Base-by-base conservation (phyloP, 805 yeast genomes). In the Teunomyces funiuensis region DNA sequence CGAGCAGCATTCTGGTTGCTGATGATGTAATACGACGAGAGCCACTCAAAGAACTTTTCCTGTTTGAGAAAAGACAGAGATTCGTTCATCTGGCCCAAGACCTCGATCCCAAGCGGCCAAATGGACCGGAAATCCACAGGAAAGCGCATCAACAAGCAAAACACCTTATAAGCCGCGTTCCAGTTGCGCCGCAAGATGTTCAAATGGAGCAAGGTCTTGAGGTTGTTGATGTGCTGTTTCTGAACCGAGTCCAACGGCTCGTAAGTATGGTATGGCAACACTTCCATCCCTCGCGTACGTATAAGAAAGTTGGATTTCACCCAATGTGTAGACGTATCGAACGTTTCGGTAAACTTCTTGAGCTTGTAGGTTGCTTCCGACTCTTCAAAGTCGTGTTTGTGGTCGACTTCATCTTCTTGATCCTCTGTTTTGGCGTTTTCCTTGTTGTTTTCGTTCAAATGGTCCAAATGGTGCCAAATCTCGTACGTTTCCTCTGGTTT, bases 41-140 rank as follows among this genome's bases (percentile, higher is more conserved):
- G 44, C 71, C 74, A 70, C 3, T 57, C 62, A 43, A 63, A 66
- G 43, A 69, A 71, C 31, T 46, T 53, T 10, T 57, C 64, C n/a
- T 61, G 60, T 33, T 54, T 64, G 37, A 46, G 33, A 6, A 33
- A 11, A 2, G 36, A 14, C 5, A n/a, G n/a, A n/a, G n/a, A n/a
- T n/a, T n/a, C n/a, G n/a, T n/a, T n/a, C n/a, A n/a, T n/a, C n/a
- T 47, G 49, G 37, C 43, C 38, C n/a, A 83, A 53, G 4, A 83
- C 77, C 44, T 79, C 82, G 4, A 79, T 57, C 0, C 85, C 89
- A 0, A 82, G 27, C 0, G 84, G 76, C 90, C 90, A 85, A 8
- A 83, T 53, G 3, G 74, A 60, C 40, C 80, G 63, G 5, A 82
- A 55, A 53, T 84, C 87, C 8, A 77, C 68, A 1, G 75, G 75